A percentile compares a stretch with the other conserved stretches of the same genome.
These are phyloP conservation scores for Boechera divaricarpa DNA, from an alignment of 345 rosid species.

Conservation along the genomic window DNA sequence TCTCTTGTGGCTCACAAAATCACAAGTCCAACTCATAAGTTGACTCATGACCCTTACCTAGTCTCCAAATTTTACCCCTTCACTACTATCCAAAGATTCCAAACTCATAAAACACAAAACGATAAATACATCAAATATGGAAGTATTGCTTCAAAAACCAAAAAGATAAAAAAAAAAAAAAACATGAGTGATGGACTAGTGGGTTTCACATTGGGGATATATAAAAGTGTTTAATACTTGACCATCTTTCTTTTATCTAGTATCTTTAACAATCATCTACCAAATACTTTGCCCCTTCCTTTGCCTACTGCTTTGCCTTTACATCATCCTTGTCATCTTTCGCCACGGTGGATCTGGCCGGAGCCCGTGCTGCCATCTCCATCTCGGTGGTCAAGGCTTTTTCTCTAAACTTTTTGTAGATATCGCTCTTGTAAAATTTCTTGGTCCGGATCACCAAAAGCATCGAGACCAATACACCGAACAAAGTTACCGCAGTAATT, in stretches of 20 bases:
- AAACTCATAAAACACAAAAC: constrained; percentile 23
- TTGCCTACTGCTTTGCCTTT: constrained; percentile 30
- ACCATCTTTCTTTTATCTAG: constrained; percentile 5
- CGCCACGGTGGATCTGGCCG: not conserved
- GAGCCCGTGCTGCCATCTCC: constrained; percentile 13
- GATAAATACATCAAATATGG: constrained; percentile 4
- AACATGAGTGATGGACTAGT: constrained; percentile 18
- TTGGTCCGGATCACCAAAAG: constrained; percentile 55
- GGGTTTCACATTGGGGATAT: constrained; percentile 12
- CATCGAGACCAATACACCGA: constrained; percentile 54
- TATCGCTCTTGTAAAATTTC: constrained; percentile 56
- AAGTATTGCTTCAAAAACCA: not conserved
- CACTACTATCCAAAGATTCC: constrained; percentile 5
- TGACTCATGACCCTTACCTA: constrained; percentile 1
- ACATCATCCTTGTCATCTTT: constrained; percentile 31
- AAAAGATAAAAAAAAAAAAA: not conserved
- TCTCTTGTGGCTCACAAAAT: not conserved
- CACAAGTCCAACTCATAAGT: constrained; percentile 15
- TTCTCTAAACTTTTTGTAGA: constrained; percentile 55
- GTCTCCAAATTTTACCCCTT: constrained; percentile 28
- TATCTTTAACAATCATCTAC: constrained; percentile 24
- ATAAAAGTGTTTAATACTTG: constrained; percentile 26
- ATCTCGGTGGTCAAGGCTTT: constrained; percentile 35
- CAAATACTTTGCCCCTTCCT: constrained; percentile 4
- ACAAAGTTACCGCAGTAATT: constrained; percentile 50